Conservation (phyloP, 1,139 yeast species). For the Eremothecium gossypii region DNA sequence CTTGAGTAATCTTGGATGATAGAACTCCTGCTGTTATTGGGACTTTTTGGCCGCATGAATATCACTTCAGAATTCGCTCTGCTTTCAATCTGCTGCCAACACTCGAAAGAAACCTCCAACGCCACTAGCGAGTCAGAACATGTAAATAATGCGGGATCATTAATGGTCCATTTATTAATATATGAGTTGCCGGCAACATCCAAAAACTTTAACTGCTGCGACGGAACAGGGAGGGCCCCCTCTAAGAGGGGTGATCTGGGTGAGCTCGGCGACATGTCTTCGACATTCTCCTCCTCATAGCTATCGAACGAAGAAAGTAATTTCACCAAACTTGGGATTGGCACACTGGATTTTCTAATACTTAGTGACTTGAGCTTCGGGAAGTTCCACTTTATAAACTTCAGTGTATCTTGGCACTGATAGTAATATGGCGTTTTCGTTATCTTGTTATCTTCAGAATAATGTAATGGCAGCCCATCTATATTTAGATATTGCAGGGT, state of each 20-base stretch:
- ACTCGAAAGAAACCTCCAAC: conserved; percentile 32
- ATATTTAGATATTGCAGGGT: conserved; percentile 47
- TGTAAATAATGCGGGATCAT: conserved; percentile 39
- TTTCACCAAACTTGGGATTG: conserved; percentile 40
- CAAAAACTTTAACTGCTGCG: conserved; percentile 35
- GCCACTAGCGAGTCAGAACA: conserved; percentile 34
- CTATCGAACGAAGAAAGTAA: conserved; percentile 34
- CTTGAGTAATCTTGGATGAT: conserved; percentile 17
- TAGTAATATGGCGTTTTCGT: conserved; percentile 19
- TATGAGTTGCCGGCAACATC: conserved; percentile 45
- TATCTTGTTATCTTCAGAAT: conserved; percentile 14
- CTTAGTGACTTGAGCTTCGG: conserved; percentile 51
- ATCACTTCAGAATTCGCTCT: conserved; percentile 13
- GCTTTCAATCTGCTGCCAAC: conserved; percentile 32
- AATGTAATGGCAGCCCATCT: conserved; percentile 55
- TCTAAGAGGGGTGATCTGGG: background rate
- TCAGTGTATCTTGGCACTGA: conserved; percentile 38
- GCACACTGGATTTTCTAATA: conserved; percentile 45
- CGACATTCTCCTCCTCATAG: conserved; percentile 10
- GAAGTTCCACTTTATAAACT: conserved; percentile 47
- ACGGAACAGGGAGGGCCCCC: background rate
- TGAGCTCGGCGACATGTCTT: conserved; percentile 1
- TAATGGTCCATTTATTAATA: conserved; percentile 44
- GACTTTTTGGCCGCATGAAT: conserved; percentile 1
- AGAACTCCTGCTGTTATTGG: conserved; percentile 7